phyloP scores from a whole-genome alignment of 2,329 filamentous ascomycete genomes.

The Trichoderma sp. region DNA sequence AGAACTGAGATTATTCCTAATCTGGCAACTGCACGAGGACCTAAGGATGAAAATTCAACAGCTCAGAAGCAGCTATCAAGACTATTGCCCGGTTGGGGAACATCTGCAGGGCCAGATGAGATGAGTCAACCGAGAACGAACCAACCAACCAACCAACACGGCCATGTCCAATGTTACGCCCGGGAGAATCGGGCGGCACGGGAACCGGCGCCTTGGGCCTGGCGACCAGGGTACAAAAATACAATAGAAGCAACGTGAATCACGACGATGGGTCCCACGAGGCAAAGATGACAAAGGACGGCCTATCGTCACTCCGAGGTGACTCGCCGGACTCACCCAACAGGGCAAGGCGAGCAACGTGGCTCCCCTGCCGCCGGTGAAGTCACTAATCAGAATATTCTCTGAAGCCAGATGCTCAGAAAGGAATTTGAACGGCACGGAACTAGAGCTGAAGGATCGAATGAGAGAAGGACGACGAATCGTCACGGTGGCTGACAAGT shows the following conservation, averaged over 20 bases:
- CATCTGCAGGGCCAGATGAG: neutral
- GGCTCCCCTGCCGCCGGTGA: neutral
- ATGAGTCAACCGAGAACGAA: neutral
- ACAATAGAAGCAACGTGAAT: neutral
- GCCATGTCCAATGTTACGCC: neutral
- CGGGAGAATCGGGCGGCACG: neutral
- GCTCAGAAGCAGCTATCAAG: neutral
- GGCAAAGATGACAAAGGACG: slow-evolving; percentile 4
- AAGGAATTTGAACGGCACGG: neutral
- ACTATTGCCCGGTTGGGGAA: neutral
- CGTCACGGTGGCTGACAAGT: neutral
- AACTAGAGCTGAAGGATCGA: neutral
- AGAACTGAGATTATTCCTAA: neutral
- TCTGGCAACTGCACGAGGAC: neutral
- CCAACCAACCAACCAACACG: neutral
- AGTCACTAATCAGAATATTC: neutral
- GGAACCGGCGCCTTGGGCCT: neutral
- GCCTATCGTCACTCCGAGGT: slow-evolving; percentile 10
- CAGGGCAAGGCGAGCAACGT: neutral
- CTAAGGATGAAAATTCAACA: neutral
- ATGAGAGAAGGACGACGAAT: neutral
- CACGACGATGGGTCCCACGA: neutral
- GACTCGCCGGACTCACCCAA: slow-evolving; percentile 3
- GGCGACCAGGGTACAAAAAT: neutral
- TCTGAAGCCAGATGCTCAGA: neutral